Evolutionary conservation across 768 basidiomycete species (phyloP), one percentile per base, ranked within the genome.

Genomic region (Kwoniella newhampshirensis): DNA sequence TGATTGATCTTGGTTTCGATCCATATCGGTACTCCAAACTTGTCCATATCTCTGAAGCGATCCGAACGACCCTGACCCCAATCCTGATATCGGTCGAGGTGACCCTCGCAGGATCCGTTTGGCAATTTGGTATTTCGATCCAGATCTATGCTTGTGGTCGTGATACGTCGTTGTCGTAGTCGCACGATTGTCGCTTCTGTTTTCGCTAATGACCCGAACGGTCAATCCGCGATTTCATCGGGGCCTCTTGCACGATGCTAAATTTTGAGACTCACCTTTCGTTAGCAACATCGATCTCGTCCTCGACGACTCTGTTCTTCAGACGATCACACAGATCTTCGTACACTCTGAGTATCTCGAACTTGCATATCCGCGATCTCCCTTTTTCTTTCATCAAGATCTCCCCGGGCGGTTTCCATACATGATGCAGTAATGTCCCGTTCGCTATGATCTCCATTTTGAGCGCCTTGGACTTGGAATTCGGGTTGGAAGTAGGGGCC

Each of bases 31-130:
- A 6, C 7, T 32, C 32, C 32, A 32, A 6, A 32, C 32, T 32
- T 32, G 32, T 6, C 32, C 32, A 32, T 32, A 32, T 32, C 13
- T 6, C 13, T 32, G 7, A 13, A 32, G 32, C 7, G 32, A 32
- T 32, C 7, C 13, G 32, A 32, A 32, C 13, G 32, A n/a, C n/a
- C n/a, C n/a, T n/a, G n/a, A n/a, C n/a, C n/a, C n/a, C n/a, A n/a
- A n/a, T n/a, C n/a, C n/a, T n/a, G n/a, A n/a, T 32, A 13, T 13
- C 7, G 45, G 23, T 2, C 41, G 26, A 4, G 41, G 37, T 4
- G 23, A 11, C 11, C 70, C 68, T 15, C 71, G 57, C n/a, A 73
- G 45, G 25, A 66, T 18, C 2, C 26, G 32, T 46, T 73, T 73
- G 35, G 57, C 64, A 4, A 13, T n/a, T 42, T 73, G 71, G 50